These are phyloP conservation scores for Purpureocillium lavendulum DNA, from an alignment of 2,329 filamentous ascomycete species.

Conservation along the genomic window DNA sequence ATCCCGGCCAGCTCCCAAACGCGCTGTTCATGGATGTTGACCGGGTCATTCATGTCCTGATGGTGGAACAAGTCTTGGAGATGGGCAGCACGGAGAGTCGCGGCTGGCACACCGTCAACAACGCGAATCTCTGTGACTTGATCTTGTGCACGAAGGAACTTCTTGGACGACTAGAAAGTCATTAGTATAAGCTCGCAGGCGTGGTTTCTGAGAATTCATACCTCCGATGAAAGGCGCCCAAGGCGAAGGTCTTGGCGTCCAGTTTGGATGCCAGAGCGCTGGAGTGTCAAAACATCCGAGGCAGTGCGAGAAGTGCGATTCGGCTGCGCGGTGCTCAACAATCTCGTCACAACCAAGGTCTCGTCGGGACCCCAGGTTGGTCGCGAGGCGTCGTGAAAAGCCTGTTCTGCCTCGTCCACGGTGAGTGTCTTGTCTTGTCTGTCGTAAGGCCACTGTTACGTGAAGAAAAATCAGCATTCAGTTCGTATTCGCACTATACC, in stretches of 20 bases:
- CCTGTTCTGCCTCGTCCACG: conserved; percentile 54
- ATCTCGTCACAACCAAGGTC: conserved; percentile 53
- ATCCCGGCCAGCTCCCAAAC: conserved; percentile 84
- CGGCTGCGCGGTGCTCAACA: conserved; percentile 28
- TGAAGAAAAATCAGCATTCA: conserved; percentile 36
- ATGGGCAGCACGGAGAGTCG: conserved; percentile 31
- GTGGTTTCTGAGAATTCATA: conserved; percentile 14
- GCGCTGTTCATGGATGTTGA: conserved; percentile 55
- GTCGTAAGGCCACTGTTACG: conserved; percentile 73
- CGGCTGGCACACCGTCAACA: conserved; percentile 51
- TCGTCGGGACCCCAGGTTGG: conserved; percentile 73
- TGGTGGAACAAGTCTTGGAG: conserved; percentile 31
- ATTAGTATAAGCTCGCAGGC: not conserved
- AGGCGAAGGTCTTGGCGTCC: conserved; percentile 57
- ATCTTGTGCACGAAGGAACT: conserved; percentile 47
- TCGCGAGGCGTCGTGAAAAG: conserved; percentile 66
- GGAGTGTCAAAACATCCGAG: conserved; percentile 22
- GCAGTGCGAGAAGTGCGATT: conserved; percentile 17
- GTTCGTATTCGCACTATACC: too few species aligned
- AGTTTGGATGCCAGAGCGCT: conserved; percentile 45
- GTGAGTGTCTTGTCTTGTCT: conserved; percentile 65
- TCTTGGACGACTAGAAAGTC: conserved; percentile 41
- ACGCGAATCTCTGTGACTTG: conserved; percentile 44
- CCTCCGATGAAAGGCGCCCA: conserved; percentile 52
- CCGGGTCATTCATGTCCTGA: conserved; percentile 31